These are phyloP conservation scores for Picochlorum sp. DNA, from an alignment of 139 green algal species.

Conservation along the genomic window DNA sequence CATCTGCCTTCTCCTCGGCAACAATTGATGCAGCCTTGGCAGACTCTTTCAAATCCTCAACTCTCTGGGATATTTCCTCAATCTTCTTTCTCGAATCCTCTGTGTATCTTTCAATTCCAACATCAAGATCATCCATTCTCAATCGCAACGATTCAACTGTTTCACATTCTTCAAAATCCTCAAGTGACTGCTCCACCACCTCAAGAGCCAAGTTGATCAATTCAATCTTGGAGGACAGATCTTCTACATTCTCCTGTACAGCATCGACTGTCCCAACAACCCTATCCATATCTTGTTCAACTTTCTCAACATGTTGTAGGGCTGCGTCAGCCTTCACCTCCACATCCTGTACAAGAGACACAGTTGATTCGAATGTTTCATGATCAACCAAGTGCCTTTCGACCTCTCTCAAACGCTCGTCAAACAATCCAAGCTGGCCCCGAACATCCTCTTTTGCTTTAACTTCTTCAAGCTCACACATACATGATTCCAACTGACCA, in stretches of 20 bases:
- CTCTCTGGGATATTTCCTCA: not conserved
- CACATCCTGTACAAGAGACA: conserved; percentile 3
- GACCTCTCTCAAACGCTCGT: not conserved
- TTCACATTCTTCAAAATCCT: conserved; percentile 6
- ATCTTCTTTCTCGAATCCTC: conserved; percentile 1
- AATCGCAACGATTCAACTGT: not conserved
- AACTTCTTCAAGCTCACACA: not conserved
- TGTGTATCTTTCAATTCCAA: not conserved
- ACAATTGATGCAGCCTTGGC: too few species aligned
- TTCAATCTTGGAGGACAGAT: not conserved
- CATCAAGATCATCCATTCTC: conserved; percentile 7
- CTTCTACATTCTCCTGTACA: not conserved
- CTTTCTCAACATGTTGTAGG: not conserved
- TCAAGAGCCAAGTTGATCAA: conserved; percentile 1
- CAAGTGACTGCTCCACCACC: conserved; percentile 10
- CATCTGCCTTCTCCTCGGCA: not conserved
- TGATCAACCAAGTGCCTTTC: not conserved
- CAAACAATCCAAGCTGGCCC: not conserved
- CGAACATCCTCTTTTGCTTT: not conserved
- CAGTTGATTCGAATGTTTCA: not conserved
- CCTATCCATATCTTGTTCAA: not conserved
- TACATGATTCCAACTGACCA: not conserved
- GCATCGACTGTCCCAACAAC: not conserved
- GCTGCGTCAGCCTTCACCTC: not conserved
- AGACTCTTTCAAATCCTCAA: not conserved